A percentile compares a stretch with the other conserved stretches of the same genome.
These are phyloP conservation scores for Rhodamnia rubescens DNA, from an alignment of 345 rosid genomes.

Conservation along the genomic window DNA sequence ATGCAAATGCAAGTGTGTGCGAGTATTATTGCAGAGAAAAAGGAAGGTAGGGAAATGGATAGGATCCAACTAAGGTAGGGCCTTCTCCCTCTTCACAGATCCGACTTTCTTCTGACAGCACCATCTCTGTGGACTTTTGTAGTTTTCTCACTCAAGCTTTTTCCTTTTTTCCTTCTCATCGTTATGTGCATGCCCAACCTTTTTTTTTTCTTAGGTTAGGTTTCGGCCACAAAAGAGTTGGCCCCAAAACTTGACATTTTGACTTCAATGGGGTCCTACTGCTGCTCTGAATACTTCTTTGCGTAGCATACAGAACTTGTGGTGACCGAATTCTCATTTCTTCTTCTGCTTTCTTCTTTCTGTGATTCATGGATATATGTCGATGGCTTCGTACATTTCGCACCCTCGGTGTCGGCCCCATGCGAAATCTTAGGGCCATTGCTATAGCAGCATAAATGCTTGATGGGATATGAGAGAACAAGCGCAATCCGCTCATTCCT, in stretches of 20 bases:
- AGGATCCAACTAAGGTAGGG: background rate
- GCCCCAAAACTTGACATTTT: background rate
- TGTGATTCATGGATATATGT: background rate
- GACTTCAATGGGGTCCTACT: background rate
- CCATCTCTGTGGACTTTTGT: background rate
- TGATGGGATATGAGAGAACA: background rate
- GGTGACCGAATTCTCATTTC: background rate
- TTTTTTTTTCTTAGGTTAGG: background rate
- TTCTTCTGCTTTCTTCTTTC: background rate
- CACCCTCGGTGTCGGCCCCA: background rate
- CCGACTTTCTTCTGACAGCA: background rate
- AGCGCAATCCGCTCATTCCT: background rate
- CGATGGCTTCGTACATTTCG: background rate
- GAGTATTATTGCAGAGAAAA: background rate
- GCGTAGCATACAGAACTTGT: background rate
- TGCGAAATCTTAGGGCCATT: background rate
- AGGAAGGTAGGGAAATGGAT: background rate
- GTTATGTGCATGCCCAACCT: background rate
- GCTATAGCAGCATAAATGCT: background rate
- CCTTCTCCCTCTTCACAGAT: background rate
- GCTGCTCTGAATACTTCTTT: background rate
- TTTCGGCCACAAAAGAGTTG: background rate
- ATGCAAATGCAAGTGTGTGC: slow-evolving; percentile 1
- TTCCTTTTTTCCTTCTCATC: background rate
- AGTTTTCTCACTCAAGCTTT: background rate